Conservation (phyloP, 305 asterid genomes). For the Solanum hybrid region DNA sequence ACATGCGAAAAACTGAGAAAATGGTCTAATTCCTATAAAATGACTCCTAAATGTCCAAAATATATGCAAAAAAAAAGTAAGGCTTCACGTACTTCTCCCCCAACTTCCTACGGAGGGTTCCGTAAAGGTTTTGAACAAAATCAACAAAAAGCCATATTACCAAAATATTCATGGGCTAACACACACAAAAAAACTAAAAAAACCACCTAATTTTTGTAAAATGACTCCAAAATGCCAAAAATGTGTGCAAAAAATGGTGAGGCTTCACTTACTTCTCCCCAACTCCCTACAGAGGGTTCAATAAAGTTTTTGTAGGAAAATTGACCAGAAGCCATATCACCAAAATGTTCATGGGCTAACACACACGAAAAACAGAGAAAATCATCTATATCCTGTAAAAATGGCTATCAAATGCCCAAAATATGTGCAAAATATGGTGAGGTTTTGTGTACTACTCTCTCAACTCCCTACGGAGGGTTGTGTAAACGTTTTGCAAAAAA, state of each 20-base stretch:
- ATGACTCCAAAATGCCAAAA: accelerated
- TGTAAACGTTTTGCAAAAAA: neutral
- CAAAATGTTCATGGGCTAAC: neutral
- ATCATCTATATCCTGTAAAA: neutral
- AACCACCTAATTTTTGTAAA: too few relatives aligned
- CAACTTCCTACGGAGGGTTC: neutral
- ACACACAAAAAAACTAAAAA: too few relatives aligned
- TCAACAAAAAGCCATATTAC: accelerated
- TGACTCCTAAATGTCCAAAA: neutral
- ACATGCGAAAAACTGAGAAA: too few relatives aligned
- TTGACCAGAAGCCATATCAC: accelerated
- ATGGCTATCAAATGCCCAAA: too few relatives aligned
- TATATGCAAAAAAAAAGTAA: neutral
- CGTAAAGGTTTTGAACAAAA: too few relatives aligned
- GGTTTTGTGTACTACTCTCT: neutral
- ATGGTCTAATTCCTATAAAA: accelerated
- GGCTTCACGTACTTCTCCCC: neutral
- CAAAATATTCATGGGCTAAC: neutral
- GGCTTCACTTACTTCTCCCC: neutral
- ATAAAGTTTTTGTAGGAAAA: too few relatives aligned
- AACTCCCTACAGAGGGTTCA: accelerated
- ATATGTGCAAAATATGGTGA: accelerated
- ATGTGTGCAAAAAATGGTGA: neutral
- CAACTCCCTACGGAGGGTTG: neutral
- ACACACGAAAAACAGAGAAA: neutral